phyloP scores from a whole-genome alignment of 805 yeast species.

The Candida anglica region DNA sequence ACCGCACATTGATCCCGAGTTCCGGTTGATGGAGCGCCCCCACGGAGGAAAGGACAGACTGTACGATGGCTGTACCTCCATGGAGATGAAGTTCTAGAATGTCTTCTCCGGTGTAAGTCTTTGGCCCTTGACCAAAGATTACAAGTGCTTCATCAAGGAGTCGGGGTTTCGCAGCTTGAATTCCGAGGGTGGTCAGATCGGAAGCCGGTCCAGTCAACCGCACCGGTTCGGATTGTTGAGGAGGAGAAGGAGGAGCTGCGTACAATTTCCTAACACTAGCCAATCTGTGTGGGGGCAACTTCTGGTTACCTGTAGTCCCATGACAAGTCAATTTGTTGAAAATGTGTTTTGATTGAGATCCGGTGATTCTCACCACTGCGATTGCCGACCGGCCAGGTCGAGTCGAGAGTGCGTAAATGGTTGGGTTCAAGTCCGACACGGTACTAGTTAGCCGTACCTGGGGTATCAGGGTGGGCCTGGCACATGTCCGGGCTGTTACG shows the following conservation, averaged over 20 bases:
- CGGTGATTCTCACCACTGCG: slow-evolving; percentile 81
- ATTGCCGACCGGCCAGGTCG: slow-evolving; percentile 79
- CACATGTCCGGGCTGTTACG: no score
- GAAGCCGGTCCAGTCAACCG: no score
- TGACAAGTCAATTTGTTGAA: slow-evolving; percentile 44
- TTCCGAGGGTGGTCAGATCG: no score
- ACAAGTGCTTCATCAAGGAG: slow-evolving; percentile 79
- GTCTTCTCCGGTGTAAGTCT: slow-evolving; percentile 91
- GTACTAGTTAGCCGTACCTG: no score
- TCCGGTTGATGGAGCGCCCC: slow-evolving; percentile 45
- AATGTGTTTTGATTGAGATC: slow-evolving; percentile 52
- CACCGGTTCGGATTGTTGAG: no score
- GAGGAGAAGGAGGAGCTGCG: slow-evolving; percentile 25
- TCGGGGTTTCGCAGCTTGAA: no score
- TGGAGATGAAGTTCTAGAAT: slow-evolving; percentile 85
- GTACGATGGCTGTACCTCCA: slow-evolving; percentile 86
- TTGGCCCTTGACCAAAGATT: slow-evolving; percentile 65
- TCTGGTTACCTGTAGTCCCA: slow-evolving; percentile 2
- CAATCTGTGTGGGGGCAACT: slow-evolving; percentile 43
- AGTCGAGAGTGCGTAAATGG: slow-evolving; percentile 90
- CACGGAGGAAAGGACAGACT: slow-evolving; percentile 64
- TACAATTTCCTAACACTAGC: slow-evolving; percentile 61
- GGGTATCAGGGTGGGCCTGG: no score
- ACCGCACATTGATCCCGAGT: slow-evolving; percentile 46
- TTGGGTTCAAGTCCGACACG: slow-evolving; percentile 40